Evolutionary conservation across 805 yeast genomes (phyloP), one percentile per base, ranked within the genome.

Genomic region (Candida ulmi): DNA sequence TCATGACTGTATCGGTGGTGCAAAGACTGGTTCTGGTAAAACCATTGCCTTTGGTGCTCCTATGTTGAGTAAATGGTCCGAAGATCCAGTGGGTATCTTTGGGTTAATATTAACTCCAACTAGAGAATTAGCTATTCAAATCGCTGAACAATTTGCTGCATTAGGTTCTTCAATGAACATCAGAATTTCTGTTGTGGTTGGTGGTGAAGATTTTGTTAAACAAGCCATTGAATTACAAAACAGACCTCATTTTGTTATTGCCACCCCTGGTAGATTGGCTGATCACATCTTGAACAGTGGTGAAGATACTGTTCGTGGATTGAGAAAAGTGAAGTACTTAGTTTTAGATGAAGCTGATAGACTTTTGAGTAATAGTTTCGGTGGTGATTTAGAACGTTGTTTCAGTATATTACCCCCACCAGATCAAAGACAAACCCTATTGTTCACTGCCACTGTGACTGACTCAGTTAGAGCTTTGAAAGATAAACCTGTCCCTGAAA

Each of bases 11-110:
- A 91, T 93, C 38, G 99, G 99, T 37, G 99, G 99, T 32, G 99
- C 99, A 25, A 85, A 85, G 60, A 93, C 99, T 0, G 99, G 99
- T 63, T 83, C 95, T 15, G 99, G 99, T 74, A 93, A 93, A 59
- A 93, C 99, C 2, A 80, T 93, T 17, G 96, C 98, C 1, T 93
- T 93, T 71, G 98, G 91, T 1, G 95, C 88, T n/a, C 99, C 99
- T 2, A 91, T 93, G 87, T 68, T 93, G 40, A 78, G 95, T 1
- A 73, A 83, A 55, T 93, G 98, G 96, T 85, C 97, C 0, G 84
- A 82, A 48, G 98, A 93, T 58, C 99, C 99, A 1, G 75, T 75
- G 60, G 99, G 97, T 1, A 84, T 93, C 29, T 93, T 71, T 61
- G 99, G 97, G 3, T 65, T 93, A 2, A 75, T 93, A 1, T 61